Evolutionary conservation across 257 asterid species (phyloP).

Genomic region (Capsicum rhomboideum): DNA sequence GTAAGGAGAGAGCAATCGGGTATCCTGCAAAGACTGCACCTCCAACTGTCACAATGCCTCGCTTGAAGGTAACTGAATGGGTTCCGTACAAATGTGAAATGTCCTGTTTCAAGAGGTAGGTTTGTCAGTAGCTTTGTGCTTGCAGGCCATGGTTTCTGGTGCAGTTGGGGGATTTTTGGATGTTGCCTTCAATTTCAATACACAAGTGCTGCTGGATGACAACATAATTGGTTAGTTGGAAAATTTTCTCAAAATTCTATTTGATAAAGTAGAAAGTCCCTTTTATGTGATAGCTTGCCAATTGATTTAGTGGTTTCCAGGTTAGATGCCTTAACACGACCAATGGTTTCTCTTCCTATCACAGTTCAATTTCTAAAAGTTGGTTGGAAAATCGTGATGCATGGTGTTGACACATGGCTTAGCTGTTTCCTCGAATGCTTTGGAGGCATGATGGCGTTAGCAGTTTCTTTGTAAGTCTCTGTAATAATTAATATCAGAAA

Average conservation of each 20-base stretch:
- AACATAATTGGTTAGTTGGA: slow-evolving; percentile 72
- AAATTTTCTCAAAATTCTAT: not conserved
- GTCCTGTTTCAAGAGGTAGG: not conserved
- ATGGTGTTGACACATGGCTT: slow-evolving; percentile 94
- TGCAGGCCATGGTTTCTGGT: slow-evolving; percentile 89
- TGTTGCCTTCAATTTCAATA: slow-evolving; percentile 79
- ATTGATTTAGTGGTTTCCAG: not conserved
- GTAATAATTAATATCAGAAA: not conserved
- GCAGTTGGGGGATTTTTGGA: slow-evolving; percentile 85
- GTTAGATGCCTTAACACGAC: not conserved
- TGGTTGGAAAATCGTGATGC: slow-evolving; percentile 93
- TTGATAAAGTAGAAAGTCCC: not conserved
- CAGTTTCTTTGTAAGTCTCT: slow-evolving; percentile 80
- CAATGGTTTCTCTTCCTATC: slow-evolving; percentile 4
- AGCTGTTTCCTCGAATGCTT: slow-evolving; percentile 77
- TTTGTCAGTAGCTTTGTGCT: not conserved
- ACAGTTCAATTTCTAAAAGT: slow-evolving; percentile 60
- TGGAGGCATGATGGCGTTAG: slow-evolving; percentile 81
- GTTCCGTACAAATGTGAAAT: not conserved
- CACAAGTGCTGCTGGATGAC: slow-evolving; percentile 80
- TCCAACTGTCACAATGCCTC: slow-evolving; percentile 96
- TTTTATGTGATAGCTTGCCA: not conserved
- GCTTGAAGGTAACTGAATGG: slow-evolving; percentile 48
- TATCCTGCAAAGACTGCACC: slow-evolving; percentile 89
- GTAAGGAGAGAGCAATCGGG: slow-evolving; percentile 58